Evolutionary conservation across 805 yeast genomes (phyloP), one percentile per base, ranked within the genome.

Genomic region (Yarrowia sp.): DNA sequence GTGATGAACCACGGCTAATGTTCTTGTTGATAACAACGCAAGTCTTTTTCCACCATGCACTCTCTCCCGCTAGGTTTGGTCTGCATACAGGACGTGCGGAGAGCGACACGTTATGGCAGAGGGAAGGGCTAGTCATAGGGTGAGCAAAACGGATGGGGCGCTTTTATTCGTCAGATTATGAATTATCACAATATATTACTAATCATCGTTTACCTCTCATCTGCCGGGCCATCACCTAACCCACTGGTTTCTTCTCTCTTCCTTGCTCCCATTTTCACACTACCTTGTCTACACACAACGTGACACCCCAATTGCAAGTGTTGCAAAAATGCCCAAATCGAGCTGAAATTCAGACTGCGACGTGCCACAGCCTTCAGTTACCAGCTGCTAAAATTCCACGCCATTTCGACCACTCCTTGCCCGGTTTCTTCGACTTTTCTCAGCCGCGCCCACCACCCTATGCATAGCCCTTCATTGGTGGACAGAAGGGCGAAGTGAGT

Each of bases 21-120:
- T 10, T 12, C 7, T 33, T 17, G 50, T 33, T 58, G 64, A 58
- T 58, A 58, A 58, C 64, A 58, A 58, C 64, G 50, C 64, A 58
- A 58, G 64, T 58, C 64, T 58, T 58, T 55, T 52, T 55, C 46
- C 61, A 53, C 60, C 60, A 53, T 52, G 58, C 58, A 52, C 58
- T 14, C 12, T 10, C 19, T 10, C 30, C 44, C 13, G 60, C 52
- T 55, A 55, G 33, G 46, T 55, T 55, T 55, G 61, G 61, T 4
- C 33, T 39, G 61, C 61, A 55, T 55, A 55, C 61, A 55, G 39
- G 61, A 55, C 61, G 61, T 40, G 58, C 43, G 58, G 58, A 52
- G 58, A 52, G 42, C 24, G 34, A 17, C 60, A 53, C 30, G 61
- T 55, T 55, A 55, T 55, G 61, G 60, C 46, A 20, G 15, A 5